These are phyloP conservation scores for Lactarius tabidus DNA, from an alignment of 768 basidiomycete species.

Conservation along the genomic window DNA sequence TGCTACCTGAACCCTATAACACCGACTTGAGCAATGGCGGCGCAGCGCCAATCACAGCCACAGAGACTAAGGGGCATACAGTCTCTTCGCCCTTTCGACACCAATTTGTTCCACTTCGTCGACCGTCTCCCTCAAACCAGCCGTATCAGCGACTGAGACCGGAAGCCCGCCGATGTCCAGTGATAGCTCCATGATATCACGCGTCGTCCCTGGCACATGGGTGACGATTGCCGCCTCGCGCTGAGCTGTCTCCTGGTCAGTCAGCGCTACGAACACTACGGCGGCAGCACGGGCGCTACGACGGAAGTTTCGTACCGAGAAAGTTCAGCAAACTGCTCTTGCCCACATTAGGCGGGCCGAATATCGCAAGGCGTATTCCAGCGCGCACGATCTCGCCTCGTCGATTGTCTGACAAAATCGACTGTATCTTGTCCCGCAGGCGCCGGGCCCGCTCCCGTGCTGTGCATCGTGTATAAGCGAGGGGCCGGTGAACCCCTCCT, in stretches of 20 bases:
- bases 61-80: slow-evolving; percentile 48
- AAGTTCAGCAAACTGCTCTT: slow-evolving; percentile 88
- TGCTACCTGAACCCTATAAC: slow-evolving; percentile 54
- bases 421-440: slow-evolving; percentile 49
- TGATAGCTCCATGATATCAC: slow-evolving; percentile 81
- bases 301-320: slow-evolving; percentile 46
- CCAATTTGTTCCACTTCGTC: slow-evolving; percentile 80
- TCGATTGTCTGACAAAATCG: slow-evolving; percentile 63
- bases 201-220: slow-evolving; percentile 80
- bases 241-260: slow-evolving; percentile 48
- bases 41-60: slow-evolving; percentile 1
- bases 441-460: slow-evolving; percentile 49
- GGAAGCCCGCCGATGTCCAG: slow-evolving; percentile 88
- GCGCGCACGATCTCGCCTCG: slow-evolving; percentile 80
- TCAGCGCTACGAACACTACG: neutral
- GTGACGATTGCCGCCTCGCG: slow-evolving; percentile 90
- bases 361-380: slow-evolving; percentile 81
- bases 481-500: neutral
- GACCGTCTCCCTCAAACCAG: slow-evolving; percentile 67
- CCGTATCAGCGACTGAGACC: slow-evolving; percentile 79
- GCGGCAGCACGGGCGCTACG: neutral
- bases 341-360: slow-evolving; percentile 92
- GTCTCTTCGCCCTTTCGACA: slow-evolving; percentile 62
- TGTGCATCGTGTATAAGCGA: slow-evolving; percentile 29
- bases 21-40: neutral